Percentiles rank a stretch among this genome's conserved stretches.
phyloP scores from a whole-genome alignment of 2,329 filamentous ascomycete species.

The Fusarium mexicanum region DNA sequence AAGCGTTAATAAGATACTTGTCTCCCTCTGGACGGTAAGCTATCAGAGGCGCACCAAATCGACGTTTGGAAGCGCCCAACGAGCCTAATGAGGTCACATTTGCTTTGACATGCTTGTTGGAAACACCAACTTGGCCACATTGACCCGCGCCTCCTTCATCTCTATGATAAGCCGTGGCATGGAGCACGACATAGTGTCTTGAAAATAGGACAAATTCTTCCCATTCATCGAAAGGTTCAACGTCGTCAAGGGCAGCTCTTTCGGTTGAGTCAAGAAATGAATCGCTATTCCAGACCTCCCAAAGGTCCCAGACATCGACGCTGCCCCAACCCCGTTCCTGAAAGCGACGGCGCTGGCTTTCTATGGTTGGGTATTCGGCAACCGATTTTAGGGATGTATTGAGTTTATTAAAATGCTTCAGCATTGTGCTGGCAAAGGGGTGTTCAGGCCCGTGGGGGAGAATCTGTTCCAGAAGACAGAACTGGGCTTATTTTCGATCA shows the following conservation, averaged over 20 bases:
- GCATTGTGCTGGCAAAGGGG: slow-evolving; percentile 88
- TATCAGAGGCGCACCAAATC: slow-evolving; percentile 68
- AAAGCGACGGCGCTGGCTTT: slow-evolving; percentile 77
- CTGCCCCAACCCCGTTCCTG: slow-evolving; percentile 71
- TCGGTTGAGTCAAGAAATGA: slow-evolving; percentile 70
- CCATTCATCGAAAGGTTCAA: slow-evolving; percentile 95
- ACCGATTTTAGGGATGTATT: slow-evolving; percentile 82
- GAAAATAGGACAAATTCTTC: slow-evolving; percentile 90
- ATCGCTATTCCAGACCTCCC: slow-evolving; percentile 82
- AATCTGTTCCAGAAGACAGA: slow-evolving; percentile 88
- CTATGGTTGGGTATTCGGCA: slow-evolving; percentile 71
- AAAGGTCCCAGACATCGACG: slow-evolving; percentile 74
- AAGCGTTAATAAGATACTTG: slow-evolving; percentile 56
- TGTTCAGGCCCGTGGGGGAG: slow-evolving; percentile 80
- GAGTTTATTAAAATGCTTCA: slow-evolving; percentile 83
- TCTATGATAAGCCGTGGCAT: slow-evolving; percentile 55
- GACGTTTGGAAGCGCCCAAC: slow-evolving; percentile 52
- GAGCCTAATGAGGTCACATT: slow-evolving; percentile 19
- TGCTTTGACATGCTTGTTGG: not conserved
- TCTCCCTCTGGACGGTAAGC: slow-evolving; percentile 50
- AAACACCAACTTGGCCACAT: not conserved
- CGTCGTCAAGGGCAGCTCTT: slow-evolving; percentile 69
- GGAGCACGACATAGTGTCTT: slow-evolving; percentile 83
- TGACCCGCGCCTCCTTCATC: not conserved
- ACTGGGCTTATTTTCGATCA: slow-evolving; percentile 62